These are phyloP conservation scores for Coccomyxa subellipsoidea DNA, from an alignment of 163 green algal genomes.

Conservation along the genomic window DNA sequence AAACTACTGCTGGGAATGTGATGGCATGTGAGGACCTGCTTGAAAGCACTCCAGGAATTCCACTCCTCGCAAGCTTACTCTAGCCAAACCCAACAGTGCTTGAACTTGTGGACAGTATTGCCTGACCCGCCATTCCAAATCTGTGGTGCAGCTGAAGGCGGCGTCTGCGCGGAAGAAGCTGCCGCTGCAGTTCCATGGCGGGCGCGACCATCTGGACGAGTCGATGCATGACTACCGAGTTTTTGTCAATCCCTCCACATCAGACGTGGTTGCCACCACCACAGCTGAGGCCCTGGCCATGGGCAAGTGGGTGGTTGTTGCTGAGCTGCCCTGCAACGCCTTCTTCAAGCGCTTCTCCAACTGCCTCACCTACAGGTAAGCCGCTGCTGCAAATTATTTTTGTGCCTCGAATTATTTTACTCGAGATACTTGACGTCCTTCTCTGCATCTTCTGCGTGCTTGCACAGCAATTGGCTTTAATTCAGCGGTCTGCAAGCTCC, in stretches of 20 bases:
- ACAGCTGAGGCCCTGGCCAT: conserved; percentile 95
- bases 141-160: neutral
- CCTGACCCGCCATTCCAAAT: too few species aligned
- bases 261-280: conserved; percentile 94
- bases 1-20: too few species aligned
- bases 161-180: conserved; percentile 48
- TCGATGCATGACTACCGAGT: conserved; percentile 90
- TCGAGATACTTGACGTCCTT: too few species aligned
- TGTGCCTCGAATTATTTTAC: too few species aligned
- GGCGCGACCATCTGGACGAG: conserved; percentile 78
- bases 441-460: too few species aligned
- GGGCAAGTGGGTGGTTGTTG: conserved; percentile 92
- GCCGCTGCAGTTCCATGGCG: conserved; percentile 73
- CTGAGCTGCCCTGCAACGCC: conserved; percentile 84
- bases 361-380: conserved; percentile 82
- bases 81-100: neutral
- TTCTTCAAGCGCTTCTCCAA: conserved; percentile 93
- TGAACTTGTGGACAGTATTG: neutral
- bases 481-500: too few species aligned
- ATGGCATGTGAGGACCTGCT: too few species aligned
- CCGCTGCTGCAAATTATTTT: too few species aligned
- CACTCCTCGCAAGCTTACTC: too few species aligned
- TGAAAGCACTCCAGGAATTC: too few species aligned
- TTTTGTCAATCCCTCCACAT: conserved; percentile 84
- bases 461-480: too few species aligned